These are phyloP conservation scores for Cladophialophora carrionii DNA, from an alignment of 2,329 filamentous ascomycete genomes.

Conservation along the genomic window DNA sequence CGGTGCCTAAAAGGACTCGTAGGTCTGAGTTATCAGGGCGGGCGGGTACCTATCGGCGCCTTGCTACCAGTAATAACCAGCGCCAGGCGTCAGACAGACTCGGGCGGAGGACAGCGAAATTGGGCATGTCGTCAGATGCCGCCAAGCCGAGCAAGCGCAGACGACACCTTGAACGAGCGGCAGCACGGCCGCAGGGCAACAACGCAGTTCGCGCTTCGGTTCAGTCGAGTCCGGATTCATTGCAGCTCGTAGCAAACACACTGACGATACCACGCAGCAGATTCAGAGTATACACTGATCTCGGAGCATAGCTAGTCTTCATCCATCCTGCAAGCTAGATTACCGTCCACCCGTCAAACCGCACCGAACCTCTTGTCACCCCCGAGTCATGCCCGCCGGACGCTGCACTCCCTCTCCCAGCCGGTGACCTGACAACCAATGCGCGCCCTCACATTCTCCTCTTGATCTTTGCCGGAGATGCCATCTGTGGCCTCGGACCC, in stretches of 20 bases:
- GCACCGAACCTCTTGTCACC: background rate
- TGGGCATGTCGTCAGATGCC: constrained; percentile 12
- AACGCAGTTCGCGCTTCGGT: background rate
- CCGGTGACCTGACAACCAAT: constrained; percentile 28
- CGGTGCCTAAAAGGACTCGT: background rate
- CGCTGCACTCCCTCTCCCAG: constrained; percentile 10
- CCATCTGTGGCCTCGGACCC: constrained; percentile 34
- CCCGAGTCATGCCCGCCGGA: constrained; percentile 27
- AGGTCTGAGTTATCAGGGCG: background rate
- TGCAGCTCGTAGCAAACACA: background rate
- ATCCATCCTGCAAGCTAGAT: constrained; percentile 1
- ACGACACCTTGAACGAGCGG: background rate
- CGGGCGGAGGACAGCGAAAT: constrained; percentile 3
- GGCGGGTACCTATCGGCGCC: background rate
- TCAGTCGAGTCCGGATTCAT: background rate
- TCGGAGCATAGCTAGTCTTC: background rate
- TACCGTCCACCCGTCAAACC: background rate
- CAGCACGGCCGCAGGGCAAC: constrained; percentile 1
- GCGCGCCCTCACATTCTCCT: constrained; percentile 18
- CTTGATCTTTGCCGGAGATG: constrained; percentile 31
- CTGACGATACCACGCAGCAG: background rate
- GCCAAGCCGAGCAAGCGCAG: constrained; percentile 8
- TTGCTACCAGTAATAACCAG: constrained; percentile 3
- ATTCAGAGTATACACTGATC: background rate
- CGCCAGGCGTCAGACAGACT: background rate